Percentiles rank a stretch among this genome's conserved stretches.
Conservation (phyloP, 164 flowering plant species). For the Piper longum region DNA sequence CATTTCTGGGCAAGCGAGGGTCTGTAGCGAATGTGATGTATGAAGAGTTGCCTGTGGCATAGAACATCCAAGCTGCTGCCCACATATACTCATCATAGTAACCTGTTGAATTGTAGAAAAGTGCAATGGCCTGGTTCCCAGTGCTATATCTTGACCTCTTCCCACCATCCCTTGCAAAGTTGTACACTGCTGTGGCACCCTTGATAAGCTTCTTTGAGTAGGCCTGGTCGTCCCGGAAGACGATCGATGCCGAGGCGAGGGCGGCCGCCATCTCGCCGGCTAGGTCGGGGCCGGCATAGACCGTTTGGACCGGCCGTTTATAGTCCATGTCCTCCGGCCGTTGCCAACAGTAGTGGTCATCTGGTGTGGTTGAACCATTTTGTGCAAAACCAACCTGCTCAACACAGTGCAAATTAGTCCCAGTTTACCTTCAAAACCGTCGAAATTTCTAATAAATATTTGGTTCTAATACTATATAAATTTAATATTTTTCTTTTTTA, state of each 20-base stretch:
- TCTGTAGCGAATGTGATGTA: slow-evolving; percentile 49
- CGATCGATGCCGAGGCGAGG: slow-evolving; percentile 76
- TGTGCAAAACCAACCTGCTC: slow-evolving; percentile 47
- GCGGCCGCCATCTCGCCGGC: slow-evolving; percentile 87
- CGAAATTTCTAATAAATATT: too few species aligned
- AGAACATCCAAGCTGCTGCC: slow-evolving; percentile 75
- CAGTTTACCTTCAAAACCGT: too few species aligned
- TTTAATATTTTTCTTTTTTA: too few species aligned
- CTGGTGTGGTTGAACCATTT: slow-evolving; percentile 28
- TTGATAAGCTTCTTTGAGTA: slow-evolving; percentile 47
- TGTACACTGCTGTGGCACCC: slow-evolving; percentile 49
- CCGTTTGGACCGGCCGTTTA: slow-evolving; percentile 16
- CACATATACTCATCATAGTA: slow-evolving; percentile 82
- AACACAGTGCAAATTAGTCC: too few species aligned
- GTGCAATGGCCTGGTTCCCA: slow-evolving; percentile 26
- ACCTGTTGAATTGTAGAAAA: slow-evolving; percentile 51
- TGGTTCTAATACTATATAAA: too few species aligned
- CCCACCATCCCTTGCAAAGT: slow-evolving; percentile 36
- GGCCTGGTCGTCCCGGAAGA: slow-evolving; percentile 40
- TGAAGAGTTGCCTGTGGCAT: slow-evolving; percentile 57
- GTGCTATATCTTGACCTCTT: slow-evolving; percentile 23
- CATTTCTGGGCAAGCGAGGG: slow-evolving; percentile 26
- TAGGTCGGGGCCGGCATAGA: slow-evolving; percentile 41
- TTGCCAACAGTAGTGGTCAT: slow-evolving; percentile 68
- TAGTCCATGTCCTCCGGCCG: slow-evolving; percentile 81